Conservation (phyloP, 2,329 filamentous ascomycete genomes). For the Aspergillus aculeatus region DNA sequence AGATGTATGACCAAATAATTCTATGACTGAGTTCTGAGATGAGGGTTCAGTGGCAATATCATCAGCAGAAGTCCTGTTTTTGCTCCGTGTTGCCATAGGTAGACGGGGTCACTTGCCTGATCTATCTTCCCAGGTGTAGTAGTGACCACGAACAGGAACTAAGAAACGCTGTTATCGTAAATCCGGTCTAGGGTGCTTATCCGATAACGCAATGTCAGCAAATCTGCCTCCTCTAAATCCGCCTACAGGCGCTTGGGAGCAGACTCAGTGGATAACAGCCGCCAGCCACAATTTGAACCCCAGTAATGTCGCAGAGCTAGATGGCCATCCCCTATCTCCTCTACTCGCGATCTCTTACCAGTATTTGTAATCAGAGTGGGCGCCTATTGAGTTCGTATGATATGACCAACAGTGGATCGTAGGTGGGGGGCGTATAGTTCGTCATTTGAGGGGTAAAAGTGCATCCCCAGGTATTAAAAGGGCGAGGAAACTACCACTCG, state of each 20-base stretch:
- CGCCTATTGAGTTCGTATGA: conserved; percentile 13
- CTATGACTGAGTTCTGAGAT: no score
- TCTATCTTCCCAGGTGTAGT: not conserved
- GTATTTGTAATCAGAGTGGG: conserved; percentile 2
- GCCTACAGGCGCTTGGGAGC: not conserved
- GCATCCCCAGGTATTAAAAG: not conserved
- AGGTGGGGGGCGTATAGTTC: conserved; percentile 9
- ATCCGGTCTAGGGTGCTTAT: not conserved
- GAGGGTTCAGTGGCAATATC: no score
- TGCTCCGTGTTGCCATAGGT: no score
- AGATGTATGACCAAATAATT: no score
- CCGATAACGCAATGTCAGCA: not conserved
- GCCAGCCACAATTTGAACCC: no score
- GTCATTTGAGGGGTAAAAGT: conserved; percentile 7
- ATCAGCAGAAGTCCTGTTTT: no score
- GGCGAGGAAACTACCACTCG: not conserved
- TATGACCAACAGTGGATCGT: conserved; percentile 11
- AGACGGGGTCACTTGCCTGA: not conserved
- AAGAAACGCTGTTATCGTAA: not conserved
- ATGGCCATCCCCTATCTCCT: not conserved
- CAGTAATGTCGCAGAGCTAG: no score
- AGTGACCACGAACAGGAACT: no score
- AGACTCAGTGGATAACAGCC: not conserved
- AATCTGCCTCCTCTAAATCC: not conserved
- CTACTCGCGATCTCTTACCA: not conserved